Evolutionary conservation across 306 rosid species (phyloP).

Genomic region (Styphnolobium japonicum): DNA sequence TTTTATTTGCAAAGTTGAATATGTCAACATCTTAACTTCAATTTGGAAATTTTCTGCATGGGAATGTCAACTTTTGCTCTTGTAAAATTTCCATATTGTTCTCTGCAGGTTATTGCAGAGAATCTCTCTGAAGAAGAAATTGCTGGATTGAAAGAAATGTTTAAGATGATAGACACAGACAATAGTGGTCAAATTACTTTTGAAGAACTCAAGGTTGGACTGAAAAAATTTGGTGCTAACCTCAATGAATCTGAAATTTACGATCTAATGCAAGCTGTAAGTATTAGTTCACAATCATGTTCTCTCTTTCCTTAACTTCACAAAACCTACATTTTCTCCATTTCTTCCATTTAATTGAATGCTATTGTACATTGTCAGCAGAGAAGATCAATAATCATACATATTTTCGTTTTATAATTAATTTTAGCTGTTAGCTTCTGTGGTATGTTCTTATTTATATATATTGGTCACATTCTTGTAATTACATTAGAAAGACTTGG

Average conservation of each 20-base stretch:
- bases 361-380: background rate
- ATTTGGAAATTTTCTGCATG: background rate
- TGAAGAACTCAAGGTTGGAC: constrained; percentile 82
- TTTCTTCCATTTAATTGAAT: background rate
- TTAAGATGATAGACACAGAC: constrained; percentile 74
- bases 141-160: constrained; percentile 84
- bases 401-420: background rate
- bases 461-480: background rate
- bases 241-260: constrained; percentile 77
- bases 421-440: background rate
- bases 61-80: background rate
- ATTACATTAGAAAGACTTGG: background rate
- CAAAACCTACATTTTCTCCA: background rate
- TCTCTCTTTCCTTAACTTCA: background rate
- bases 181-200: constrained; percentile 83
- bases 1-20: background rate
- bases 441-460: background rate
- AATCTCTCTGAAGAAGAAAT: constrained; percentile 86
- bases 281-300: constrained; percentile 27
- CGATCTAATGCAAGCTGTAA: constrained; percentile 79
- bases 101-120: constrained; percentile 76
- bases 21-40: background rate
- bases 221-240: constrained; percentile 72
- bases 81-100: constrained; percentile 7
- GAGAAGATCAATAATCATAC: background rate